phyloP scores from a whole-genome alignment of 257 asterid species.

The Solanum chilense region DNA sequence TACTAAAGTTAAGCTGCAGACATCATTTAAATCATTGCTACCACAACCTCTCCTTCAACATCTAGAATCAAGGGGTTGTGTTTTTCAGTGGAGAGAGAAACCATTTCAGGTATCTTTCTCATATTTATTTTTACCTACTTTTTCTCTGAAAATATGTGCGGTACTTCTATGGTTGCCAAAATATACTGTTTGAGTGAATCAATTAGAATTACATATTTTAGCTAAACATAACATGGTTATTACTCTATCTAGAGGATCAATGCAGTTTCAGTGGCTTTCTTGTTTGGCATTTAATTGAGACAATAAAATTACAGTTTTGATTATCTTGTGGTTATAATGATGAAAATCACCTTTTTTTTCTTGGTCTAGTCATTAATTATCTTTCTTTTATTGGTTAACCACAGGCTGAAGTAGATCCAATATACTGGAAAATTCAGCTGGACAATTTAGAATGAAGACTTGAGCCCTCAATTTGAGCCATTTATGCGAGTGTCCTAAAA shows the following conservation, averaged over 20 bases:
- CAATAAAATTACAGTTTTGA: background rate
- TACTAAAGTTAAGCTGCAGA: slow-evolving; percentile 71
- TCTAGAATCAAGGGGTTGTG: slow-evolving; percentile 77
- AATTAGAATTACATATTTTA: background rate
- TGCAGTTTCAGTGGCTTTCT: background rate
- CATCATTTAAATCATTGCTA: slow-evolving; percentile 43
- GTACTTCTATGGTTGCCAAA: background rate
- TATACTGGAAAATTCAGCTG: slow-evolving; percentile 62
- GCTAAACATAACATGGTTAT: background rate
- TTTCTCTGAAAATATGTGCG: background rate
- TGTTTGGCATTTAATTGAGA: background rate
- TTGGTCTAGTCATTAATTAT: background rate
- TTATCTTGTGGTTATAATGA: background rate
- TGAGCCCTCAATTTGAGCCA: background rate
- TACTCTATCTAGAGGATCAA: background rate
- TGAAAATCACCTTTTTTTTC: background rate
- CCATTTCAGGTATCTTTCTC: slow-evolving; percentile 39
- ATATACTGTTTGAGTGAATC: background rate
- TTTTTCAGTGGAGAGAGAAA: slow-evolving; percentile 68
- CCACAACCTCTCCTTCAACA: slow-evolving; percentile 48
- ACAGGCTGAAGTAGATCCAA: slow-evolving; percentile 74
- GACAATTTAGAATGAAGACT: slow-evolving; percentile 21
- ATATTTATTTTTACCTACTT: background rate
- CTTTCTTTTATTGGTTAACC: background rate
- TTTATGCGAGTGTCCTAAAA: background rate